phyloP scores from a whole-genome alignment of 1,284 basidiomycete species.

The Ceratorhiza oryzae-sativae region DNA sequence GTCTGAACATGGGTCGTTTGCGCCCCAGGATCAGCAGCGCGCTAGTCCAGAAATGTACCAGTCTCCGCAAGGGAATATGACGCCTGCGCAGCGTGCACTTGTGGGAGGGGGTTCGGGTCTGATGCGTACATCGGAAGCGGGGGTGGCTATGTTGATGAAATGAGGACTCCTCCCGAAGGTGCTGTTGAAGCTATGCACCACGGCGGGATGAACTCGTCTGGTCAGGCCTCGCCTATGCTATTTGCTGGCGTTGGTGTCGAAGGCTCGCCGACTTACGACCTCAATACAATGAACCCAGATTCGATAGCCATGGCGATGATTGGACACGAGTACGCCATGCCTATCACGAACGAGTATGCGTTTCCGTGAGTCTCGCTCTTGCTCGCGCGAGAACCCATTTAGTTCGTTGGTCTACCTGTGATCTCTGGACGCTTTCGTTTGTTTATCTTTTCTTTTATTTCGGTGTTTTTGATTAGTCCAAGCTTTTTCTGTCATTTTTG shows the following conservation, averaged over 20 bases:
- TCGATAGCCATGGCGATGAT: slow-evolving; percentile 30
- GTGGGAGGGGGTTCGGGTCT: slow-evolving; percentile 32
- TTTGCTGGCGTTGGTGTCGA: background rate
- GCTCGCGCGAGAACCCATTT: background rate
- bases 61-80: background rate
- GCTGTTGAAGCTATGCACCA: too few relatives aligned
- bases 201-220: background rate
- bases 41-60: background rate
- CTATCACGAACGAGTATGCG: slow-evolving; percentile 1
- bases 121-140: background rate
- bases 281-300: slow-evolving; percentile 11
- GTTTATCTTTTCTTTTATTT: background rate
- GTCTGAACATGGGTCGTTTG: slow-evolving; percentile 8
- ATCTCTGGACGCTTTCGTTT: background rate
- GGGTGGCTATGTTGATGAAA: slow-evolving; percentile 19
- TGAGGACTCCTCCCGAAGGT: slow-evolving; percentile 12
- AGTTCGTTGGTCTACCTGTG: background rate
- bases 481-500: background rate
- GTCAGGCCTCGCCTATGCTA: slow-evolving; percentile 18
- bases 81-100: slow-evolving; percentile 17
- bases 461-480: too few relatives aligned
- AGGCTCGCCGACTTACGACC: background rate
- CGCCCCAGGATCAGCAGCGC: background rate
- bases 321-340: slow-evolving; percentile 27
- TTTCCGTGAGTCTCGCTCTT: background rate